These are phyloP conservation scores for Apocynum venetum DNA, from an alignment of 257 asterid species.

Conservation along the genomic window DNA sequence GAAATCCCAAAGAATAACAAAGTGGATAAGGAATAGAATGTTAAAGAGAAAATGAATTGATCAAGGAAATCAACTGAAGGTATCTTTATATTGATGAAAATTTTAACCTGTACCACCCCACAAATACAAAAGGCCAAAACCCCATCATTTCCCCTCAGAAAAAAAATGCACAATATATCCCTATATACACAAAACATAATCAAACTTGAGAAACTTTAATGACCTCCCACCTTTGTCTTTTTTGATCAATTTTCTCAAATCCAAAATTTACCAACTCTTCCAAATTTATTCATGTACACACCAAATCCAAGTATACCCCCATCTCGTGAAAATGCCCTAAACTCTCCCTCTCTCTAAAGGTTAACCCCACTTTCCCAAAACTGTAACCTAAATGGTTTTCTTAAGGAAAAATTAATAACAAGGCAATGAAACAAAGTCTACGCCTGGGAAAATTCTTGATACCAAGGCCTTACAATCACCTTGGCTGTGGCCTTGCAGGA, in stretches of 20 bases:
- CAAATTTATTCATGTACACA: constrained; percentile 43
- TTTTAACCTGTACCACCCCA: constrained; percentile 14
- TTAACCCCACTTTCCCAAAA: constrained; percentile 5
- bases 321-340: constrained; percentile 1
- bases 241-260: constrained; percentile 13
- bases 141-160: constrained; percentile 5
- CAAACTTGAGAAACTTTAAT: constrained; percentile 8
- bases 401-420: background rate
- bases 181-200: constrained; percentile 24
- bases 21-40: too few species aligned
- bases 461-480: constrained; percentile 35
- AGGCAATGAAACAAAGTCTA: constrained; percentile 9
- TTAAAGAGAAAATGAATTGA: background rate
- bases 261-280: constrained; percentile 17
- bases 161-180: constrained; percentile 15
- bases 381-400: background rate
- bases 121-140: constrained; percentile 18
- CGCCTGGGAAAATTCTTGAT: background rate
- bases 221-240: constrained; percentile 4
- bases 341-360: background rate
- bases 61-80: constrained; percentile 2
- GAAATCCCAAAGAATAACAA: too few species aligned
- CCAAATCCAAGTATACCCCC: constrained; percentile 38
- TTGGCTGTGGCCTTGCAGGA: constrained; percentile 36
- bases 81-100: constrained; percentile 8